phyloP scores from a whole-genome alignment of 352 stramenopile species.

The Pythium aquatile region DNA sequence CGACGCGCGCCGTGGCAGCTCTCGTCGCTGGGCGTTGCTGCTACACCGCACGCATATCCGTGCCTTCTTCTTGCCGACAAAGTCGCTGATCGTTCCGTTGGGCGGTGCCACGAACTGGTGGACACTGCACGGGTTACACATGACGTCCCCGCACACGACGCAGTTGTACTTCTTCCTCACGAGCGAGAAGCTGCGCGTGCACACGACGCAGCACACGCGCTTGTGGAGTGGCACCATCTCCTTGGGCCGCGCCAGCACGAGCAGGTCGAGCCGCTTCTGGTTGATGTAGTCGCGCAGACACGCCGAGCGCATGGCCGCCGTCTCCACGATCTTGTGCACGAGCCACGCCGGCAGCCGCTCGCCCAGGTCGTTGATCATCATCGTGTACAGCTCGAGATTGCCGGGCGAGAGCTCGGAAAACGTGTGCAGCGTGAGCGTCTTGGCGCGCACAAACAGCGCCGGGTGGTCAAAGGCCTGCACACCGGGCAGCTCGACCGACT shows the following conservation, averaged over 20 bases:
- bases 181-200: conserved; percentile 80
- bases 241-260: conserved; percentile 62
- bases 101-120: conserved; percentile 67
- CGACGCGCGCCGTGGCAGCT: conserved; percentile 46
- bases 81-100: conserved; percentile 35
- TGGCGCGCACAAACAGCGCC: conserved; percentile 62
- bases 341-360: conserved; percentile 76
- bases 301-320: conserved; percentile 67
- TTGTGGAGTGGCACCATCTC: conserved; percentile 71
- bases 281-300: conserved; percentile 79
- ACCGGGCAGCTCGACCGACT: conserved; percentile 71
- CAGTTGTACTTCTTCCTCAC: conserved; percentile 88
- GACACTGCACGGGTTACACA: conserved; percentile 79
- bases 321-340: conserved; percentile 82
- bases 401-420: conserved; percentile 55
- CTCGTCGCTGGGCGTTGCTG: conserved; percentile 49
- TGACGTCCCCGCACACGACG: conserved; percentile 74
- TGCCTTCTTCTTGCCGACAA: conserved; percentile 65
- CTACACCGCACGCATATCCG: conserved; percentile 79
- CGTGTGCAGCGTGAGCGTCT: conserved; percentile 75
- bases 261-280: conserved; percentile 64
- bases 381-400: conserved; percentile 72
- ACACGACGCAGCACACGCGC: conserved; percentile 77
- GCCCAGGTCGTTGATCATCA: conserved; percentile 82
- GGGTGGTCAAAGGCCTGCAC: conserved; percentile 43